Base-by-base conservation (phyloP, 1,284 basidiomycete species). In the Lignosus rhinocerotis region DNA sequence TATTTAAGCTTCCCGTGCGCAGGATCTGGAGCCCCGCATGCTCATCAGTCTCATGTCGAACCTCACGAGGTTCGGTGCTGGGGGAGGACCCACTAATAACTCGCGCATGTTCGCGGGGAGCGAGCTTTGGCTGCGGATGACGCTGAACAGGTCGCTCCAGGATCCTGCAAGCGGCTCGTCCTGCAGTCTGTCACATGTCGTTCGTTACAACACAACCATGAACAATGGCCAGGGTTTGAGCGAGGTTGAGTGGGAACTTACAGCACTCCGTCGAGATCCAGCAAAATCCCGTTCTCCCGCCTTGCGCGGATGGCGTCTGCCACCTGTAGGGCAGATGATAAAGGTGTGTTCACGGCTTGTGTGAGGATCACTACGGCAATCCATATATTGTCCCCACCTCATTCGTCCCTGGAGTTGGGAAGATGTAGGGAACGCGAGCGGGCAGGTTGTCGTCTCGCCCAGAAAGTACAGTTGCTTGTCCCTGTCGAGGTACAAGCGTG, bases 81-180 rank as follows among this genome's bases (percentile, higher is more conserved):
- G 11, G 43, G 16, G 6, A n/a, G 30, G 0, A 58, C 67, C 21
- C 46, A 70, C 70, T 34, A 72, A 51, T 39, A 70, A 63, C 56
- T 72, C 70, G 7, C 71, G 60, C 68, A 72, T 67, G 16, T 58
- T 43, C 2, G 60, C 69, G 8, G 70, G 67, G 36, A 72, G 53
- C 16, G 66, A 55, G 50, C 64, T 69, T 41, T 69, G 66, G 54
- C 64, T 63, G 14, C 71, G 61, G 38, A 72, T 56, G 34, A 62
- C 62, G 4, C 48, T 46, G 7, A 64, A 60, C 17, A 72, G 52
- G 25, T 56, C 61, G 50, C 67, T 70, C 67, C 67, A 71, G 1
- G 60, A 60, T 7, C 46, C 32, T 5, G 71, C 70, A 33, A 72
- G 56, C 3, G 53, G 34, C 12, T 67, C 61, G n/a, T 66, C 65